Base-by-base conservation (phyloP, 352 stramenopile species). In the Phytophthora rubi region DNA sequence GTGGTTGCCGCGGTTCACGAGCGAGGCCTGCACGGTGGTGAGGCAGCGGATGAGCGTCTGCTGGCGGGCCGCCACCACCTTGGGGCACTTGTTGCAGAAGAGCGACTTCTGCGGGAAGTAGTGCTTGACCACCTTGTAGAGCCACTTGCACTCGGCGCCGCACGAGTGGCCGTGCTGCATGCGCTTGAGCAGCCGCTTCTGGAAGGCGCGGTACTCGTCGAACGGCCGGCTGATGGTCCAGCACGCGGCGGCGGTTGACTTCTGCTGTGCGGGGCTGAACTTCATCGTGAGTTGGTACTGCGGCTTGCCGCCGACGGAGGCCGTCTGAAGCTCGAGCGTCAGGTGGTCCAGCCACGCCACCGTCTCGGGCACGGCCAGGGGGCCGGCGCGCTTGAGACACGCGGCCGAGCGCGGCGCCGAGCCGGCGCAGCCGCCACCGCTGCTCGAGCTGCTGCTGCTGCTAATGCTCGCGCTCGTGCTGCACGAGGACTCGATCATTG, bases 121-220 rank as follows among this genome's bases (percentile, higher is more conserved):
- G 59, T 83, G 73, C 52, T 84, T 83, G 13, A 89, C 60, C 49
- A 89, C 85, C 45, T 78, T 83, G 71, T 88, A 86, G 23, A 93
- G 68, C 78, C 76, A 93, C 42, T 73, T 77, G 73, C 85, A 93
- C 57, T 91, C 81, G 51, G 83, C 80, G 42, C 71, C 72, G 62
- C 83, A 93, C 39, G 63, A 73, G 63, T 93, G 85, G 48, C 83
- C 85, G 39, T 78, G 77, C 44, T 82, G 64, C 67, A 91, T 64
- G 32, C 65, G 62, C 55, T 79, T 78, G 2, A 87, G 59, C 12
- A 91, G 67, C 2, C 74, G 71, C 54, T 83, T 71, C 53, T 86
- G 83, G 57, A 91, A 86, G 5, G 47, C 58, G 5, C 70, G 60
- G 28, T 83, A 88, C 53, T 85, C 81, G 9, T 89, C 80, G 23